Evolutionary conservation across 2,329 filamentous ascomycete species (phyloP).

Genomic region (Pestalotiopsis sp.): DNA sequence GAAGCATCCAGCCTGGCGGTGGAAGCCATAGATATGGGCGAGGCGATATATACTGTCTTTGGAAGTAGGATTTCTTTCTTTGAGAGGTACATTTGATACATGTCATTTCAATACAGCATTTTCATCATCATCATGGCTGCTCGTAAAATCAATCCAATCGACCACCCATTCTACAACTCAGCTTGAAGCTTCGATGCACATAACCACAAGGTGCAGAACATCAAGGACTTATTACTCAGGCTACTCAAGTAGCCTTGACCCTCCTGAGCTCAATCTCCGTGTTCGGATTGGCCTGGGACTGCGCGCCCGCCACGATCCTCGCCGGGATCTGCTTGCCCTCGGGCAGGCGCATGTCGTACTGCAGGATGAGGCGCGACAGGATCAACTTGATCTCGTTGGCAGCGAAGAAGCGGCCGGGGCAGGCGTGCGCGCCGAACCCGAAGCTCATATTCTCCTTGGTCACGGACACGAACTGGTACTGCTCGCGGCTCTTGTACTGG

Average conservation of each 20-base stretch:
- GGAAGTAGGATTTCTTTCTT: neutral
- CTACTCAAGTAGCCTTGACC: constrained; percentile 5
- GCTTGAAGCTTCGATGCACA: no score
- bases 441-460: constrained; percentile 37
- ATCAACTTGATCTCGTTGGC: constrained; percentile 47
- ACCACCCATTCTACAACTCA: no score
- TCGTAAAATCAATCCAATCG: no score
- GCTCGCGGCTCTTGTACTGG: constrained; percentile 31
- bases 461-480: constrained; percentile 44
- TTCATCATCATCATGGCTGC: no score
- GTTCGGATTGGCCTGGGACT: constrained; percentile 21
- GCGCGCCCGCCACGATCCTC: constrained; percentile 18
- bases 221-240: no score
- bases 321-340: constrained; percentile 26
- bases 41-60: neutral
- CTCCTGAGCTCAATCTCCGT: constrained; percentile 23
- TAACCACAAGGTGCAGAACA: no score
- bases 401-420: constrained; percentile 45
- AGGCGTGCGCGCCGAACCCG: constrained; percentile 43
- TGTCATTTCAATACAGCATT: no score
- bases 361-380: constrained; percentile 40
- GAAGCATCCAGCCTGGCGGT: constrained; percentile 64
- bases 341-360: constrained; percentile 37
- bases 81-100: neutral
- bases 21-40: constrained; percentile 45